Percentiles rank a stretch among this genome's conserved stretches.
Conservation (phyloP, 2,329 filamentous ascomycete species). For the Aspergillus ochraceoroseus region DNA sequence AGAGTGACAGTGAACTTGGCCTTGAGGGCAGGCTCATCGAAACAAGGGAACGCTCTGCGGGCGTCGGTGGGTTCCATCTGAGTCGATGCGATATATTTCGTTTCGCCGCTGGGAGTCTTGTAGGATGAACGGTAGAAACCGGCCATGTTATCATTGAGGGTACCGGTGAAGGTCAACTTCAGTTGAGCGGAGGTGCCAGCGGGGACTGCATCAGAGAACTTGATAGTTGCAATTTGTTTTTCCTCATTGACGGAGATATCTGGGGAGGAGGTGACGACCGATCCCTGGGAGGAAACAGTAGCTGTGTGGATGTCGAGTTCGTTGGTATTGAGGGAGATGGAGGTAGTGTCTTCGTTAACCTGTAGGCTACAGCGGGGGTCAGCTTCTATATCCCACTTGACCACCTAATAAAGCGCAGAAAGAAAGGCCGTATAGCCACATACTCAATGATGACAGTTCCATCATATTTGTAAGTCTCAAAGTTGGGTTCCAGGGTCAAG, state of each 20-base stretch:
- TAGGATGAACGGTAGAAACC: slow-evolving; percentile 96
- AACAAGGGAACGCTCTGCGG: slow-evolving; percentile 87
- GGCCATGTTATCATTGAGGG: slow-evolving; percentile 90
- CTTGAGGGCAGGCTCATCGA: slow-evolving; percentile 92
- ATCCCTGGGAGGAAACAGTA: slow-evolving; percentile 58
- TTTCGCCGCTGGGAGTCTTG: slow-evolving; percentile 72
- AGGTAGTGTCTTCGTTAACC: slow-evolving; percentile 75
- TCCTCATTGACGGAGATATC: slow-evolving; percentile 69
- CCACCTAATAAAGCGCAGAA: neutral
- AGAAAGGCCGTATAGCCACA: slow-evolving; percentile 20
- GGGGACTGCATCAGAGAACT: slow-evolving; percentile 66
- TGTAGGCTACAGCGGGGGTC: slow-evolving; percentile 55
- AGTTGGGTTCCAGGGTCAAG: slow-evolving; percentile 83
- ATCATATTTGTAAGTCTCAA: slow-evolving; percentile 80
- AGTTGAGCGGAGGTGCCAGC: slow-evolving; percentile 74
- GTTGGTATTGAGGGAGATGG: slow-evolving; percentile 80
- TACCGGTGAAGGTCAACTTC: slow-evolving; percentile 71
- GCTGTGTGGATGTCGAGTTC: slow-evolving; percentile 78
- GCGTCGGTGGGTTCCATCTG: slow-evolving; percentile 98
- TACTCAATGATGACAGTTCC: slow-evolving; percentile 79
- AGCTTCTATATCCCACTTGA: slow-evolving; percentile 1
- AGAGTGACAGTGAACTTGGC: slow-evolving; percentile 87
- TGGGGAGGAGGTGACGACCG: slow-evolving; percentile 57
- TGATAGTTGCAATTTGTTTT: slow-evolving; percentile 74
- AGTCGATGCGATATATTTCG: slow-evolving; percentile 78